Evolutionary conservation across 495 filamentous ascomycete genomes (phyloP), one percentile per base, ranked within the genome.

Genomic region (Aspergillus sclerotiicarbonarius): DNA sequence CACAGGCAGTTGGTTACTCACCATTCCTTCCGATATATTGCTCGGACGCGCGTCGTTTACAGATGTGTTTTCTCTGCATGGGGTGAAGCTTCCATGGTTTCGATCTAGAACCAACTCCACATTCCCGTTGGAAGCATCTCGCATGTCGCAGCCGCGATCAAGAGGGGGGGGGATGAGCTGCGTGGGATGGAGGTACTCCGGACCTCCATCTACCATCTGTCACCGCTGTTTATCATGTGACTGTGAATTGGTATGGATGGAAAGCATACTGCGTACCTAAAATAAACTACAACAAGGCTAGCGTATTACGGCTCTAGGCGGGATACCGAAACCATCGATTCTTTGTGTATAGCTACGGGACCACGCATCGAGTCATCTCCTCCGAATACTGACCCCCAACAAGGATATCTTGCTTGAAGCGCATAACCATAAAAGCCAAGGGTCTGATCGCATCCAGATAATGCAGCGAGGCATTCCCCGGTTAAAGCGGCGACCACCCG

Each of bases 171-270:
- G 45, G 4, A 15, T 20, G 12, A 31, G 47, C 0, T 16, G 13
- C 6, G 20, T 12, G 46, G 29, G 29, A 49, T 49, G 19, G 20
- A 16, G 31, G 25, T 25, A 5, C 25, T n/a, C 25, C 25, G 5
- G 25, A 25, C 5, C n/a, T n/a, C 25, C 5, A 32, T 6, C 10
- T 20, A 18, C 13, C 16, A 32, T 16, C 25, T 50, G 47, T 50
- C 25, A 50, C 47, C 47, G 47, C 47, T 32, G 29, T 21, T 29
- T 50, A 50, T 50, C 47, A 50, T 33, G 47, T 50, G 47, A 50
- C 31, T 13, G 15, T 5, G 19, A 9, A 13, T 13, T 10, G 31
- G 9, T 9, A 35, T 35, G 3, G 33, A 13, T 13, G 33, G 13
- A 35, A 35, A 13, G 13, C 2, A 35, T 25, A 9, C 33, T 2